Conservation (phyloP, 768 basidiomycete species). For the Suillus cothurnatus region DNA sequence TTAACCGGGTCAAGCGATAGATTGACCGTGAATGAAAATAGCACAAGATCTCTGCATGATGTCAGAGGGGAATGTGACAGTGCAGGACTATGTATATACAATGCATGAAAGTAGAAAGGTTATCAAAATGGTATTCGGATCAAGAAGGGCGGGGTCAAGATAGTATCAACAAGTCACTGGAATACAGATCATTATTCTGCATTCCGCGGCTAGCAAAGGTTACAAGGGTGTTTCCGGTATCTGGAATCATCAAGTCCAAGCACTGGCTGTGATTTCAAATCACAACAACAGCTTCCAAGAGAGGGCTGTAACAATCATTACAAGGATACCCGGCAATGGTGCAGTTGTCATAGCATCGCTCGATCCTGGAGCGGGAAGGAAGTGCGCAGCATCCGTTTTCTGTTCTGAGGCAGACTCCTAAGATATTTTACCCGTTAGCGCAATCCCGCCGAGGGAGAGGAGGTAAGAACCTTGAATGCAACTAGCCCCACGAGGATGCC, state of each 20-base stretch:
- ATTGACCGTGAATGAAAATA: too few relatives aligned
- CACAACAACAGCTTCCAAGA: constrained; percentile 23
- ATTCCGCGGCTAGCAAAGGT: background rate
- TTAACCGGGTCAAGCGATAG: too few relatives aligned
- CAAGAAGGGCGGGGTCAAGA: background rate
- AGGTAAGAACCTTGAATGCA: constrained; percentile 70
- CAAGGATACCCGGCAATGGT: constrained; percentile 23
- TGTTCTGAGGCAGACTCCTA: constrained; percentile 67
- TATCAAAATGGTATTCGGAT: background rate
- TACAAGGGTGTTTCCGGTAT: background rate
- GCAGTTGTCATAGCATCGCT: constrained; percentile 36
- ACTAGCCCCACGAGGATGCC: constrained; percentile 79
- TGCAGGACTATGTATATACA: too few relatives aligned
- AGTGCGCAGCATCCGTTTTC: constrained; percentile 49
- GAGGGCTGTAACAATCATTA: constrained; percentile 24
- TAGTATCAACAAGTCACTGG: background rate
- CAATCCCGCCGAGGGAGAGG: background rate
- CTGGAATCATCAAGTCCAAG: background rate
- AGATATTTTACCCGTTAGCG: background rate
- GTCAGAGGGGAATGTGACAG: too few relatives aligned
- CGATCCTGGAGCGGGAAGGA: constrained; percentile 63
- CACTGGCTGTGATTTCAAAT: background rate
- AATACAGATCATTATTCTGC: background rate
- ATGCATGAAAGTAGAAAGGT: background rate
- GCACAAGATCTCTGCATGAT: too few relatives aligned